These are phyloP conservation scores for Hymenoscyphus repandus DNA, from an alignment of 2,329 filamentous ascomycete genomes.

Conservation along the genomic window DNA sequence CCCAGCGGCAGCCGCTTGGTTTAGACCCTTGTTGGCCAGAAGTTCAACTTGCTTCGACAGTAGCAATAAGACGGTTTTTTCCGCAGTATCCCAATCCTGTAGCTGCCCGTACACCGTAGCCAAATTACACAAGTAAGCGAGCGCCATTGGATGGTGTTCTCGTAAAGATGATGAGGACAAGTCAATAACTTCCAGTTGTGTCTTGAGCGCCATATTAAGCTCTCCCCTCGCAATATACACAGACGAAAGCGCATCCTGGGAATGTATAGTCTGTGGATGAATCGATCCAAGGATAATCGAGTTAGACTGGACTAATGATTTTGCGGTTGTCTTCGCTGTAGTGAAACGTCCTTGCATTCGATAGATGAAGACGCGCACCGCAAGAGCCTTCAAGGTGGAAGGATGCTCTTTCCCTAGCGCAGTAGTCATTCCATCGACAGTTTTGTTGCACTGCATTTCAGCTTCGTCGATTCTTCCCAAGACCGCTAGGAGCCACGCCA, in stretches of 20 bases:
- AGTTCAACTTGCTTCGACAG: no score
- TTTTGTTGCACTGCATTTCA: background rate
- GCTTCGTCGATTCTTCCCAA: background rate
- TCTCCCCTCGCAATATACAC: background rate
- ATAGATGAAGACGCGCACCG: slow-evolving; percentile 2
- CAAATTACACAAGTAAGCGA: background rate
- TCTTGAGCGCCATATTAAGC: background rate
- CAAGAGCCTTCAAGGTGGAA: slow-evolving; percentile 1
- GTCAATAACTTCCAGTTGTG: background rate
- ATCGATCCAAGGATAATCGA: background rate
- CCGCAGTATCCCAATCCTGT: background rate
- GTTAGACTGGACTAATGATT: background rate
- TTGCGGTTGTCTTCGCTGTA: background rate
- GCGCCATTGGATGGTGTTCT: background rate
- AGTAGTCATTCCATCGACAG: background rate
- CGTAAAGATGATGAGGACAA: background rate
- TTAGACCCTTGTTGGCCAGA: no score
- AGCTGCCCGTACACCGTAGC: background rate
- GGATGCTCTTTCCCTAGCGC: slow-evolving; percentile 2
- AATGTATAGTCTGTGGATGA: slow-evolving; percentile 3
- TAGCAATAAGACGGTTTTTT: no score
- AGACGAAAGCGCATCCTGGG: background rate
- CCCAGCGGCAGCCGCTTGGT: no score
- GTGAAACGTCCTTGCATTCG: slow-evolving; percentile 1
- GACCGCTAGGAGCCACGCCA: background rate